Evolutionary conservation across 225 moss, liverwort and hornwort species (phyloP), one percentile per base, ranked within the genome.

Genomic region (Rhytidiadelphus loreus): DNA sequence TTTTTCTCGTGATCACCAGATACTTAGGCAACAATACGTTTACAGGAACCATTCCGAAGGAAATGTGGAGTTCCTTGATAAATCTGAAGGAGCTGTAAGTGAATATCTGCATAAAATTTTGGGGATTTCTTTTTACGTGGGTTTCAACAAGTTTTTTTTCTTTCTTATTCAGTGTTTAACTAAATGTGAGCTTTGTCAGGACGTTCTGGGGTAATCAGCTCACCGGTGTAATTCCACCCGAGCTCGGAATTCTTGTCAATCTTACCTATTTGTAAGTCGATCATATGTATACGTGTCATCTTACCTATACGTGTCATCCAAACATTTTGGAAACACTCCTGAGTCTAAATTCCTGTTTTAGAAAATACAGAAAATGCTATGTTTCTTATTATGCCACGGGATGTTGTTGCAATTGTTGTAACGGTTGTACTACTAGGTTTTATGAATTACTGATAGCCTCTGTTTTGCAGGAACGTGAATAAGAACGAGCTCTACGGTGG

Each of bases 201-300:
- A 88, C 89, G 57, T 44, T 93, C 69, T 93, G 93, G 93, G 89
- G 88, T 59, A 93, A 93, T 77, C 7, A 10, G 29, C 86, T 90
- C 86, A 90, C 87, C 25, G 88, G 93, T 25, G 9, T 88, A 35
- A 24, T 91, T 85, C 93, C 93, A 76, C 43, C 87, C 35, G 89
- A 93, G 53, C 13, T 92, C 4, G 91, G 87, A 62, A 52, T 86
- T 57, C 89, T 92, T 69, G 86, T 64, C 83, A 93, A 92, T 68
- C 73, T 93, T 48, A 89, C 92, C n/a, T 93, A 93, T 43, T 85
- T 93, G 93, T 92, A 75, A 90, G 90, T 35, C 66, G n/a, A n/a
- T n/a, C n/a, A n/a, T n/a, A n/a, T n/a, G n/a, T n/a, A n/a, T n/a
- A n/a, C n/a, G n/a, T n/a, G n/a, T n/a, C n/a, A n/a, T n/a, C n/a